A percentile compares a stretch with the other conserved stretches of the same genome.
phyloP scores from a whole-genome alignment of 2,329 filamentous ascomycete species.

The Teratosphaeriaceae sp. region DNA sequence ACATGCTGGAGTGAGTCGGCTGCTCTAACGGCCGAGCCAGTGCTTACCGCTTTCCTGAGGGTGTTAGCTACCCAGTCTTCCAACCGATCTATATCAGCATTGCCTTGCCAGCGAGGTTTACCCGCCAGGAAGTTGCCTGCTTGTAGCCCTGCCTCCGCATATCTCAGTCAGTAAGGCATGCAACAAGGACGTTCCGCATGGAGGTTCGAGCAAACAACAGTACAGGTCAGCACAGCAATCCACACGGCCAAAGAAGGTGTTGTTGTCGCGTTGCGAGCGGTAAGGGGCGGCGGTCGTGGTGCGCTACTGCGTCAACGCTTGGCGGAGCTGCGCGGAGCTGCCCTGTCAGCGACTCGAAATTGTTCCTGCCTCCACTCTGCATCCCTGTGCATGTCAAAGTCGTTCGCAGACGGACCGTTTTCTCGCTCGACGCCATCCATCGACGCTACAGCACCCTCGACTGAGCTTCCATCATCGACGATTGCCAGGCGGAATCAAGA shows the following conservation, averaged over 20 bases:
- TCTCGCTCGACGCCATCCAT: too few relatives aligned
- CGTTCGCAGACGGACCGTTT: too few relatives aligned
- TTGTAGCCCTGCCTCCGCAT: not conserved
- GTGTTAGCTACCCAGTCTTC: too few relatives aligned
- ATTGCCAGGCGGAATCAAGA: too few relatives aligned
- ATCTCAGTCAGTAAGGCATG: constrained; percentile 1
- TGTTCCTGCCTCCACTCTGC: too few relatives aligned
- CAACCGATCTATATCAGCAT: not conserved
- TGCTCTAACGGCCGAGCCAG: too few relatives aligned
- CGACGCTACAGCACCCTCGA: too few relatives aligned
- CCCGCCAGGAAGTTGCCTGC: too few relatives aligned
- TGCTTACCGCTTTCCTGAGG: too few relatives aligned
- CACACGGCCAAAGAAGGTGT: not conserved
- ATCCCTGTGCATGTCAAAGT: not conserved
- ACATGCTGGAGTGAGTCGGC: too few relatives aligned
- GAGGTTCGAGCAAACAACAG: not conserved
- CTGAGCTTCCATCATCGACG: too few relatives aligned
- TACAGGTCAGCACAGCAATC: not conserved
- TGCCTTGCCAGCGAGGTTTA: not conserved
- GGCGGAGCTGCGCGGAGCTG: not conserved
- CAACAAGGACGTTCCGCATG: not conserved
- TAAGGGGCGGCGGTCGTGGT: not conserved
- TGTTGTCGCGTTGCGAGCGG: not conserved
- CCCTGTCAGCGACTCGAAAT: not conserved
- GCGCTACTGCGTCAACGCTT: not conserved